Evolutionary conservation across 164 flowering plant genomes (phyloP), one percentile per base, ranked within the genome.

Genomic region (Annona squamosa): DNA sequence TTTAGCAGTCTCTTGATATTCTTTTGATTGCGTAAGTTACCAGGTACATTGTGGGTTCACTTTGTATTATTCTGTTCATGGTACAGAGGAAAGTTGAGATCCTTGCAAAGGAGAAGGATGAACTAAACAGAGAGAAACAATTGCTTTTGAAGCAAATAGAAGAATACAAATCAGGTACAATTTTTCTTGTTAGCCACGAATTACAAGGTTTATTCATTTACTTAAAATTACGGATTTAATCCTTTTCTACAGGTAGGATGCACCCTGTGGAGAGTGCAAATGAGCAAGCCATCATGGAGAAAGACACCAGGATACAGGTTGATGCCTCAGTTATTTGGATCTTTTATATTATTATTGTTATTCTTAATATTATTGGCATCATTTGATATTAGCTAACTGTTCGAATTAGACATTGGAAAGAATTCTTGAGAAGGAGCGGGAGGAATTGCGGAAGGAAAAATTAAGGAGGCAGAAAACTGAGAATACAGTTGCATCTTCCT

Each of bases 231-330:
- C 1, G 37, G 37, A 26, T 12, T 70, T 46, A 4, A 1, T 63
- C 47, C 3, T 26, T 37, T 42, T 68, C 70, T 9, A n/a, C 47
- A 84, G 96, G 81, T 59, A 90, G 84, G 83, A 83, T 82, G 76
- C 62, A 79, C 4, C 9, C 16, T 4, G 86, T 73, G n/a, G 97
- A 88, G 79, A 73, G 78, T 74, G 47, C 79, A 43, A 83, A 72
- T 75, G 98, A 92, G 52, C 94, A 89, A 73, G 86, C 85, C 48
- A 77, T 85, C 77, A 88, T 76, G 71, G 95, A 90, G 79, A 93
- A 90, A 79, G 97, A 92, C 17, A 77, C 89, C 10, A 83, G 87
- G 69, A 87, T 91, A 71, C 98, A 91, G 89, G 97, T 90, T 26
- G 3, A 5, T 26, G 7, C 62, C 2, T 5, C 13, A 6, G 13